phyloP scores from a whole-genome alignment of 2,329 filamentous ascomycete genomes.

The Alternaria brassicicola region DNA sequence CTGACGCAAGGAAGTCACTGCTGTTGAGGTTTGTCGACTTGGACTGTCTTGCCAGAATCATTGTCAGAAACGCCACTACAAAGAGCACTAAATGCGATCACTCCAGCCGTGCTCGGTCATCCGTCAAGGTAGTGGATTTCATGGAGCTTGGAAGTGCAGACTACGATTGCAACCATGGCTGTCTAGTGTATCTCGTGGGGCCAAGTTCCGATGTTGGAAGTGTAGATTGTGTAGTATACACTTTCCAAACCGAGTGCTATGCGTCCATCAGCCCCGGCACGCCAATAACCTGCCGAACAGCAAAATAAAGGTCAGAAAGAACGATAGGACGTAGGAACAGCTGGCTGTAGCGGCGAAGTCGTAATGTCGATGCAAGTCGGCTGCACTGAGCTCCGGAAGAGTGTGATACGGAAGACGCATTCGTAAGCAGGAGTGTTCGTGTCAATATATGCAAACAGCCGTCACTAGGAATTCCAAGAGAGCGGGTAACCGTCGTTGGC shows the following conservation, averaged over 20 bases:
- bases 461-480: background rate
- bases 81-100: background rate
- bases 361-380: background rate
- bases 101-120: background rate
- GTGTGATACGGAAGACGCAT: too few relatives aligned
- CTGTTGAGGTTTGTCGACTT: background rate
- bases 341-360: background rate
- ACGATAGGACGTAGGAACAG: background rate
- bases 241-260: background rate
- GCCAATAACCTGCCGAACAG: background rate
- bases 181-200: too few relatives aligned
- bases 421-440: background rate
- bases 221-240: background rate
- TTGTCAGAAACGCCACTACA: accelerated
- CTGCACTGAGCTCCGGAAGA: too few relatives aligned
- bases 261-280: background rate
- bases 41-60: background rate
- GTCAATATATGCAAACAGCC: background rate
- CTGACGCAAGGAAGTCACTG: background rate
- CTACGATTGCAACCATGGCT: too few relatives aligned
- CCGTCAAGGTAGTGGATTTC: background rate
- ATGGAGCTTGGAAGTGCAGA: background rate
- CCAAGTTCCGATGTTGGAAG: too few relatives aligned
- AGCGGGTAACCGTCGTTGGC: background rate
- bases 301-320: background rate